phyloP scores from a whole-genome alignment of 306 rosid genomes.

The Lathyrus sativus region DNA sequence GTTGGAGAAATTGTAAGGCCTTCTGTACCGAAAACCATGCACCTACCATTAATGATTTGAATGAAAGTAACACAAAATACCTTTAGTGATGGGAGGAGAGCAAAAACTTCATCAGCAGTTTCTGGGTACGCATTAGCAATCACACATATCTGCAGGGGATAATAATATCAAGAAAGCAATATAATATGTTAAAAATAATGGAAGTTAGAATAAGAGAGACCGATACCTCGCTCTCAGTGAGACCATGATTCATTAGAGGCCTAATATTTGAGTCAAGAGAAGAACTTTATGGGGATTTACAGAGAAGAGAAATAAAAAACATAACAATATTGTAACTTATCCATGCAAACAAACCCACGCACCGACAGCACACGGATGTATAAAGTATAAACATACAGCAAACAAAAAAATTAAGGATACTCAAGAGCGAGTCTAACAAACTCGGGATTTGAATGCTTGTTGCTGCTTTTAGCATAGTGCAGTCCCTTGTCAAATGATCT shows the following conservation, averaged over 20 bases:
- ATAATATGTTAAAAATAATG: constrained; percentile 24
- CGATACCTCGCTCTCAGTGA: constrained; percentile 74
- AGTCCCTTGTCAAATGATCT: constrained; percentile 85
- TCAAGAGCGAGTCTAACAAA: constrained; percentile 58
- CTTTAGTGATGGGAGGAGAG: constrained; percentile 84
- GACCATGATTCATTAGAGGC: constrained; percentile 55
- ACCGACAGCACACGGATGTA: constrained; percentile 1
- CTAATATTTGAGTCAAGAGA: constrained; percentile 69
- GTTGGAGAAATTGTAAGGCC: not conserved
- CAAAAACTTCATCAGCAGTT: constrained; percentile 71
- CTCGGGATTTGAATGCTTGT: constrained; percentile 49
- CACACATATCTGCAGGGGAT: constrained; percentile 69
- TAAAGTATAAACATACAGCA: not conserved
- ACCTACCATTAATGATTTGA: not conserved
- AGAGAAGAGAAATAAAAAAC: not conserved
- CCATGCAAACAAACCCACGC: constrained; percentile 10
- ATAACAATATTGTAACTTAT: constrained; percentile 17
- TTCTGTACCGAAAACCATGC: not conserved
- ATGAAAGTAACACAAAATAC: constrained; percentile 42
- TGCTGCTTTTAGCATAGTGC: constrained; percentile 66
- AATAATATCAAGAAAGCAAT: constrained; percentile 33
- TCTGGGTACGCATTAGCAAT: constrained; percentile 84
- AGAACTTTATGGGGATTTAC: constrained; percentile 37
- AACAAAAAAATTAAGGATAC: constrained; percentile 65
- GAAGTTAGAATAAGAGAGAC: constrained; percentile 39